Percentiles rank a stretch among this genome's conserved stretches.
Conservation (phyloP, 1,139 yeast species). For the Sugiyamaella castrensis region DNA sequence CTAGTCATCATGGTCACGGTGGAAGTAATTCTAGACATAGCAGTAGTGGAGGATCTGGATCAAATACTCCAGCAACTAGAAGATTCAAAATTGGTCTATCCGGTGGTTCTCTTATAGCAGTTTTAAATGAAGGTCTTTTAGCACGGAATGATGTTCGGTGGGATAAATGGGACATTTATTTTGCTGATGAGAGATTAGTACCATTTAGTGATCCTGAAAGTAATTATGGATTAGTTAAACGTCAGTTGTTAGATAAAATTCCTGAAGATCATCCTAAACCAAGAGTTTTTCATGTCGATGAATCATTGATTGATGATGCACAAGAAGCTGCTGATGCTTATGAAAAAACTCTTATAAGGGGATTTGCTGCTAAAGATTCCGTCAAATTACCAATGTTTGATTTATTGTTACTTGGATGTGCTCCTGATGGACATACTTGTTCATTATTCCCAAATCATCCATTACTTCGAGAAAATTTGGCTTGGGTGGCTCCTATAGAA, state of each 20-base stretch:
- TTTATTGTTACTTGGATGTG: conserved; percentile 86
- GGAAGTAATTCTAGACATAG: background rate
- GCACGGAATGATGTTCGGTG: conserved; percentile 74
- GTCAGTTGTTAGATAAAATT: conserved; percentile 73
- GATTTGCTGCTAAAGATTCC: conserved; percentile 95
- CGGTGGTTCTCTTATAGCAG: conserved; percentile 89
- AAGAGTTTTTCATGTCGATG: conserved; percentile 78
- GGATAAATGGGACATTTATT: conserved; percentile 94
- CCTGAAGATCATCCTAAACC: conserved; percentile 52
- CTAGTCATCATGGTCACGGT: background rate
- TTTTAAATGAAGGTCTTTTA: conserved; percentile 78
- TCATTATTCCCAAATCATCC: conserved; percentile 92
- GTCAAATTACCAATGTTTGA: conserved; percentile 96
- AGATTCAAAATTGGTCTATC: conserved; percentile 87
- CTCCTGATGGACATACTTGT: conserved; percentile 98
- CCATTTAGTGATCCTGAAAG: conserved; percentile 82
- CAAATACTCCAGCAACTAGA: conserved; percentile 26
- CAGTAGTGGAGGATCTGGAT: background rate
- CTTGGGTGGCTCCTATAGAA: conserved; percentile 94
- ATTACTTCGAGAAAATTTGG: conserved; percentile 80
- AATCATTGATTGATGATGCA: conserved; percentile 71
- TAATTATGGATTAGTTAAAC: conserved; percentile 84
- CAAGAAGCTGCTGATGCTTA: conserved; percentile 93
- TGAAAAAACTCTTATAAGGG: conserved; percentile 78
- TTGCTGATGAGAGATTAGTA: conserved; percentile 95